Percentiles rank a stretch among this genome's conserved stretches.
These are phyloP conservation scores for Kodamaea suecica DNA, from an alignment of 1,139 yeast genomes.

Conservation along the genomic window DNA sequence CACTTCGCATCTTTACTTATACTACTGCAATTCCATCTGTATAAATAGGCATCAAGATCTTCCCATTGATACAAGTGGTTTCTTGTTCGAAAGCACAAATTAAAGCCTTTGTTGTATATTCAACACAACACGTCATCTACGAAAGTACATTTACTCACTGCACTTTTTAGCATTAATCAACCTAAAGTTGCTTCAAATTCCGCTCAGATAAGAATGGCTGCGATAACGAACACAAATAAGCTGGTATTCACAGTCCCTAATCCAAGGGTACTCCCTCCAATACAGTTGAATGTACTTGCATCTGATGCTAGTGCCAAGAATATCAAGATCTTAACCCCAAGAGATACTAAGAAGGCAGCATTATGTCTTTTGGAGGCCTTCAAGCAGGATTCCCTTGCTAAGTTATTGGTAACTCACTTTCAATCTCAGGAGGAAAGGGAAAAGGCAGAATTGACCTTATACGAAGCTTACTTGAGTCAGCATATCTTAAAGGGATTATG, in stretches of 20 bases:
- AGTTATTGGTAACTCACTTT: constrained; percentile 44
- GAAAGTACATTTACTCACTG: no score
- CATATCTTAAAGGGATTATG: constrained; percentile 57
- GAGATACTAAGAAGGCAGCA: constrained; percentile 56
- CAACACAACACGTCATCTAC: no score
- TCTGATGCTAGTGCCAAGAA: constrained; percentile 10
- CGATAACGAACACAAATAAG: no score
- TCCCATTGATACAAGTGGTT: no score
- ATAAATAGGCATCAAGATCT: no score
- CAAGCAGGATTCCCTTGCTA: constrained; percentile 50
- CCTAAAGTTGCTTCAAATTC: no score
- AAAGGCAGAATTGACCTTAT: constrained; percentile 45
- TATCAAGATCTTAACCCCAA: constrained; percentile 30
- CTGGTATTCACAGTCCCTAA: constrained; percentile 8
- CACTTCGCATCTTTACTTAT: no score
- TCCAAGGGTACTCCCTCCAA: constrained; percentile 7
- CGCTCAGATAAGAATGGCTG: no score
- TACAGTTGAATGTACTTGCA: constrained; percentile 4
- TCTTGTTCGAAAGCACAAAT: no score
- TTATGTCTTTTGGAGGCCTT: constrained; percentile 51
- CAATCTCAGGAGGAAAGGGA: constrained; percentile 33
- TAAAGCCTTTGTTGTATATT: no score
- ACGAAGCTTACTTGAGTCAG: constrained; percentile 56
- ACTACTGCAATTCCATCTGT: no score
- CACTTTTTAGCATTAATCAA: no score